phyloP scores from a whole-genome alignment of 2,329 filamentous ascomycete genomes.

The Apiospora hydei region DNA sequence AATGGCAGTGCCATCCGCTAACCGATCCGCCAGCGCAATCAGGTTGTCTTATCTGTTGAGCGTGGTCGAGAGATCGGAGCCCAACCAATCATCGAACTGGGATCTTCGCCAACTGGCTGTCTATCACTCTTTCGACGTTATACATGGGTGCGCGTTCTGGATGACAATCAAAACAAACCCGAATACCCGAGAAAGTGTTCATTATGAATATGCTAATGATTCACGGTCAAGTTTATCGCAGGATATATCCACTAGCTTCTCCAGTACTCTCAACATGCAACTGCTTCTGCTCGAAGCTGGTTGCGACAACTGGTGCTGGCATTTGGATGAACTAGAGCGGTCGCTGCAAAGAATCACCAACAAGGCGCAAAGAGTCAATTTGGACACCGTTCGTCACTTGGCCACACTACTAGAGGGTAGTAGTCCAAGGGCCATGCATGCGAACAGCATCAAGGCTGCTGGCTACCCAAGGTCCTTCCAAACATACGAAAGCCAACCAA shows the following conservation, averaged over 20 bases:
- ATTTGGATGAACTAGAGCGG: background rate
- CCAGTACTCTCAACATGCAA: slow-evolving; percentile 41
- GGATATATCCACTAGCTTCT: slow-evolving; percentile 27
- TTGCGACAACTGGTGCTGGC: slow-evolving; percentile 47
- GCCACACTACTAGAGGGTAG: no score
- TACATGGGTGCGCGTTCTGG: slow-evolving; percentile 44
- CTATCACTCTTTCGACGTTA: slow-evolving; percentile 48
- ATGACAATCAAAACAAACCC: slow-evolving; percentile 47
- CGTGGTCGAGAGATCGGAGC: background rate
- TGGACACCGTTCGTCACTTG: no score
- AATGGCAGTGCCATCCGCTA: background rate
- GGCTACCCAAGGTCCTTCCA: background rate
- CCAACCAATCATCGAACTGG: background rate
- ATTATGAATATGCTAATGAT: background rate
- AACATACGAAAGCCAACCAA: no score
- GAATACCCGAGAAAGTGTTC: slow-evolving; percentile 21
- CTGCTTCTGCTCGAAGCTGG: slow-evolving; percentile 45
- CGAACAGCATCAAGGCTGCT: no score
- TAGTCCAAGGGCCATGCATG: no score
- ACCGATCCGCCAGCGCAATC: background rate
- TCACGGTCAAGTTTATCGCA: background rate
- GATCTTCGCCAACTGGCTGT: background rate
- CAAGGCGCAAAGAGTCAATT: background rate
- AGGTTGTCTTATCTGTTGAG: background rate
- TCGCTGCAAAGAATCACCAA: background rate